Conservation (phyloP, 176 grass and related monocot genomes). For the Poa annua region DNA sequence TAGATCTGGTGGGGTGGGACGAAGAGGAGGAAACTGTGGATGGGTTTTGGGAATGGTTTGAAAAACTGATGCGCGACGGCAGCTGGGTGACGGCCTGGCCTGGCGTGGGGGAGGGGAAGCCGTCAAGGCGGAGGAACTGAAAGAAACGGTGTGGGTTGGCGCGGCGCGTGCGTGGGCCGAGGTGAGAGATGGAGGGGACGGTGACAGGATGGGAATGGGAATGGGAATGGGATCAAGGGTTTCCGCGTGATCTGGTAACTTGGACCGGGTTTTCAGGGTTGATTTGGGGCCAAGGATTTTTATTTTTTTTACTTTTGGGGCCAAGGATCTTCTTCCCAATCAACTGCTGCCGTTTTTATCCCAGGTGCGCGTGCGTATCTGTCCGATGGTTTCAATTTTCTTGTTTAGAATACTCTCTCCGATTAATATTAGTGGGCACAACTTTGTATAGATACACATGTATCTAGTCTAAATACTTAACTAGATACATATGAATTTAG, state of each 20-base stretch:
- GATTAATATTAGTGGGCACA: too few species aligned
- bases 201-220: not conserved
- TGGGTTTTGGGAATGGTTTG: conserved; percentile 48
- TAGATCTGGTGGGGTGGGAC: conserved; percentile 48
- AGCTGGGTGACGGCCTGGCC: conserved; percentile 3
- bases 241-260: conserved; percentile 4
- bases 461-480: too few species aligned
- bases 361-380: too few species aligned
- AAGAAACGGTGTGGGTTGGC: not conserved
- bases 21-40: not conserved
- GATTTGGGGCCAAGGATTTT: not conserved
- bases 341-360: not conserved
- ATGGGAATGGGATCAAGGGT: not conserved
- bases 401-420: too few species aligned
- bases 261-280: not conserved
- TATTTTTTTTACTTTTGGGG: too few species aligned
- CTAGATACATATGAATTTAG: too few species aligned
- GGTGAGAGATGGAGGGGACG: too few species aligned
- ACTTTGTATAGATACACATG: too few species aligned
- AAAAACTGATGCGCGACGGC: conserved; percentile 41
- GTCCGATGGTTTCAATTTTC: too few species aligned
- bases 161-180: not conserved
- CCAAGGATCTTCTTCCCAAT: not conserved
- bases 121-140: conserved; percentile 6
- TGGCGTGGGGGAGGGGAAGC: conserved; percentile 22